Percentiles rank a stretch among this genome's conserved stretches.
phyloP scores from a whole-genome alignment of 2,329 filamentous ascomycete genomes.

The Sclerotinia borealis region DNA sequence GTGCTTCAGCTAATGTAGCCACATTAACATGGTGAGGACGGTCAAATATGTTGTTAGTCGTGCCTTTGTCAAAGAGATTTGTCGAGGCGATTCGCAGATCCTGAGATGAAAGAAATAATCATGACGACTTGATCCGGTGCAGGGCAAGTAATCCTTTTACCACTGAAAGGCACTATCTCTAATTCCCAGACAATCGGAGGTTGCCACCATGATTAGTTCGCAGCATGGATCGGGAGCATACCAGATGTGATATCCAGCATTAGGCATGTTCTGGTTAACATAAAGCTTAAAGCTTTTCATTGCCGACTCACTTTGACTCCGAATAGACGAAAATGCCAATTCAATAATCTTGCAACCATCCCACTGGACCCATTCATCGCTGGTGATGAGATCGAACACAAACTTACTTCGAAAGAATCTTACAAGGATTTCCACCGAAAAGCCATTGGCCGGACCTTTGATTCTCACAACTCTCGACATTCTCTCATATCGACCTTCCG shows the following conservation, averaged over 20 bases:
- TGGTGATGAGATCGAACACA: conserved; percentile 6
- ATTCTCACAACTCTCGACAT: conserved; percentile 12
- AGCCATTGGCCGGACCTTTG: neutral
- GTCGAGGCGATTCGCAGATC: too few species aligned
- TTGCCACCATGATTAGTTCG: neutral
- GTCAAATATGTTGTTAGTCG: too few species aligned
- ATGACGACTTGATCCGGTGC: too few species aligned
- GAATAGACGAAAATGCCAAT: conserved; percentile 14
- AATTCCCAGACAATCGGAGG: neutral
- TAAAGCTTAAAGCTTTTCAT: neutral
- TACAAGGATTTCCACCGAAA: neutral
- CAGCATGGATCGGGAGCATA: conserved; percentile 19
- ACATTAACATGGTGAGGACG: too few species aligned
- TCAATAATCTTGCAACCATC: conserved; percentile 2
- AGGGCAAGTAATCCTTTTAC: too few species aligned
- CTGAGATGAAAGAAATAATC: too few species aligned
- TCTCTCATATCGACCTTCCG: neutral
- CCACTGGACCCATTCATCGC: neutral
- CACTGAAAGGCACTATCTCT: neutral
- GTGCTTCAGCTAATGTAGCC: too few species aligned
- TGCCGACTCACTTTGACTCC: conserved; percentile 14
- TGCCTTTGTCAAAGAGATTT: too few species aligned
- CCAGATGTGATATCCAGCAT: conserved; percentile 1
- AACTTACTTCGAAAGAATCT: conserved; percentile 5
- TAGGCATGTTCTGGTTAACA: neutral